These are phyloP conservation scores for Aaosphaeria arxii DNA, from an alignment of 2,329 filamentous ascomycete genomes.

Conservation along the genomic window DNA sequence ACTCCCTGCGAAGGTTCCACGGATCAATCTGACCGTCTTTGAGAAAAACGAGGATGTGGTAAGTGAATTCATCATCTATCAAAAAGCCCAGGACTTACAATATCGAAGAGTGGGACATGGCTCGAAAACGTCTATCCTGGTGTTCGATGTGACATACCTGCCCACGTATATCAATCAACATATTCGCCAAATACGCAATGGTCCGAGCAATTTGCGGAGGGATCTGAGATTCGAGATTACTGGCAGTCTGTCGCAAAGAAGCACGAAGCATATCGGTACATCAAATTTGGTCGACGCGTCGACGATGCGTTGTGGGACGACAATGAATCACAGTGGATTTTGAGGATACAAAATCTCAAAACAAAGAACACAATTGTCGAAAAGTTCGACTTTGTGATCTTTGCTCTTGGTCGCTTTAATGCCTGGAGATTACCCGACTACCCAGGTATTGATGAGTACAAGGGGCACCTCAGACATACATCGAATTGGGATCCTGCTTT, in stretches of 20 bases:
- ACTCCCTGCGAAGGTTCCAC: conserved; percentile 66
- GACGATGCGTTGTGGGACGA: conserved; percentile 40
- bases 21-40: conserved; percentile 55
- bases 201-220: conserved; percentile 41
- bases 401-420: conserved; percentile 30
- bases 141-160: conserved; percentile 29
- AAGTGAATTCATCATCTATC: not conserved
- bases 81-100: not conserved
- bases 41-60: conserved; percentile 46
- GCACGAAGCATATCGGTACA: conserved; percentile 37
- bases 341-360: conserved; percentile 56
- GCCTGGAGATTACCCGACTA: conserved; percentile 31
- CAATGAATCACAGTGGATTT: conserved; percentile 53
- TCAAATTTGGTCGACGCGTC: conserved; percentile 39
- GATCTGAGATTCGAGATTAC: conserved; percentile 43
- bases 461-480: conserved; percentile 26
- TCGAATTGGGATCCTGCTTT: conserved; percentile 36
- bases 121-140: conserved; percentile 37
- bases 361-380: conserved; percentile 15
- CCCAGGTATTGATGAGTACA: conserved; percentile 25
- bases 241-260: conserved; percentile 39
- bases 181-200: conserved; percentile 45
- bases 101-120: conserved; percentile 26
- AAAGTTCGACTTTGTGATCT: conserved; percentile 36
- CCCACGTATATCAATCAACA: conserved; percentile 41